A percentile compares a stretch with the other conserved stretches of the same genome.
Evolutionary conservation across 371 early-diverging fungal species (phyloP).

Genomic region (Entomophthora muscae): DNA sequence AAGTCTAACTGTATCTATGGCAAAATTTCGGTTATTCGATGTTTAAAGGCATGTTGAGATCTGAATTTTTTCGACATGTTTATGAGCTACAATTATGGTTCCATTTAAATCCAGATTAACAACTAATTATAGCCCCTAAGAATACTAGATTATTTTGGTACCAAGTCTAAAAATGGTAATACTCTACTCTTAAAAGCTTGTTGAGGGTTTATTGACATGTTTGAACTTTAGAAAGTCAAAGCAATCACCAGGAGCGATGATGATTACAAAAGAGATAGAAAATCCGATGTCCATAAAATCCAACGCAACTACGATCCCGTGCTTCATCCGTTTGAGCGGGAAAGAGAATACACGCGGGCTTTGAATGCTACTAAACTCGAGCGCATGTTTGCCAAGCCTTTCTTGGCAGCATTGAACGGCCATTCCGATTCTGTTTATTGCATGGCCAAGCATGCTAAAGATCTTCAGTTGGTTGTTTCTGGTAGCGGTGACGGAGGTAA

Average conservation of each 20-base stretch:
- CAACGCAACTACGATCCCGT: slow-evolving; percentile 82
- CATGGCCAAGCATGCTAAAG: slow-evolving; percentile 78
- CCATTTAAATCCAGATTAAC: too few relatives aligned
- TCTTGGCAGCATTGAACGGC: slow-evolving; percentile 72
- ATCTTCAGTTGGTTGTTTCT: slow-evolving; percentile 58
- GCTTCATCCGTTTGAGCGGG: slow-evolving; percentile 89
- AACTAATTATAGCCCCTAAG: too few relatives aligned
- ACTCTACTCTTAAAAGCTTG: too few relatives aligned
- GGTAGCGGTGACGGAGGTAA: slow-evolving; percentile 88
- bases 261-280: slow-evolving; percentile 66
- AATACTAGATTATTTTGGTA: too few relatives aligned
- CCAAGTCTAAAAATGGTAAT: background rate
- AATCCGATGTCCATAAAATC: slow-evolving; percentile 72
- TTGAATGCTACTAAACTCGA: slow-evolving; percentile 93
- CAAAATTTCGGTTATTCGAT: too few relatives aligned
- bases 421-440: slow-evolving; percentile 96
- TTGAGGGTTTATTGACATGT: background rate
- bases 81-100: too few relatives aligned
- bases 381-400: slow-evolving; percentile 96
- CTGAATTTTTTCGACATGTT: too few relatives aligned
- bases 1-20: too few relatives aligned
- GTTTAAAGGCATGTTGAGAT: too few relatives aligned
- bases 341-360: slow-evolving; percentile 95
- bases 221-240: slow-evolving; percentile 59
- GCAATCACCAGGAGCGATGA: slow-evolving; percentile 66